Evolutionary conservation across 352 stramenopile genomes (phyloP).

Genomic region (Phytophthora nicotianae): DNA sequence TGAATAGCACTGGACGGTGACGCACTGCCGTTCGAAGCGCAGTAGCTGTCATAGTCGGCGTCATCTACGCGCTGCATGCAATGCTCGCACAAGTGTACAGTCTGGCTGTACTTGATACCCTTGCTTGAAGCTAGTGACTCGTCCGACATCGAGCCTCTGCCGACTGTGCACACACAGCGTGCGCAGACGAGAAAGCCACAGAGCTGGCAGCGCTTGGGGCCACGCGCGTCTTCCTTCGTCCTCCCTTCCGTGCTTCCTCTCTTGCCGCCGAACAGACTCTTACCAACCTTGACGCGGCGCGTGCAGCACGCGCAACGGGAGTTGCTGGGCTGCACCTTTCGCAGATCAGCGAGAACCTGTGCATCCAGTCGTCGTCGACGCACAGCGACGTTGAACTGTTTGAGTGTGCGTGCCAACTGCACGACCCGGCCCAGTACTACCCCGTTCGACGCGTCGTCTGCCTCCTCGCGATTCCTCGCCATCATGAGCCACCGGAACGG

Average conservation of each 20-base stretch:
- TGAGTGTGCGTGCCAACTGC: constrained; percentile 22
- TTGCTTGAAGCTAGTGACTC: constrained; percentile 13
- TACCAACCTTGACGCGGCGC: constrained; percentile 31
- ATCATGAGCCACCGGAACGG: constrained; percentile 27
- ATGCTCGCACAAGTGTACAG: constrained; percentile 54
- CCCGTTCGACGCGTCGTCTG: constrained; percentile 32
- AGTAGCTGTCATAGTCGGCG: constrained; percentile 55
- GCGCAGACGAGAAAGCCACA: constrained; percentile 67
- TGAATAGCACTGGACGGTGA: constrained; percentile 31
- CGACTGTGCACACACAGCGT: constrained; percentile 48
- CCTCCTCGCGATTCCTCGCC: constrained; percentile 22
- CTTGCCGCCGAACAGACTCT: constrained; percentile 30
- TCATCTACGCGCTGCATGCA: constrained; percentile 61
- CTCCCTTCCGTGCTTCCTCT: constrained; percentile 10
- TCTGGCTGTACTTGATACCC: constrained; percentile 30
- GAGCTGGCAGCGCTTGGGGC: constrained; percentile 59
- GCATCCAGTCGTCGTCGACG: constrained; percentile 44
- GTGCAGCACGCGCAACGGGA: constrained; percentile 39
- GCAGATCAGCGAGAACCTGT: constrained; percentile 36
- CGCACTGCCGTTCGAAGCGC: constrained; percentile 23
- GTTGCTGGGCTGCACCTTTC: constrained; percentile 37
- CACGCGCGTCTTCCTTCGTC: constrained; percentile 16
- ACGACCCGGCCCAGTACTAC: constrained; percentile 26
- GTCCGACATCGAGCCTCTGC: constrained; percentile 18
- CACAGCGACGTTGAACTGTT: constrained; percentile 32